A percentile compares a stretch with the other conserved stretches of the same genome.
These are phyloP conservation scores for Tylopilus plumbeoviolaceoides DNA, from an alignment of 768 basidiomycete genomes.

Conservation along the genomic window DNA sequence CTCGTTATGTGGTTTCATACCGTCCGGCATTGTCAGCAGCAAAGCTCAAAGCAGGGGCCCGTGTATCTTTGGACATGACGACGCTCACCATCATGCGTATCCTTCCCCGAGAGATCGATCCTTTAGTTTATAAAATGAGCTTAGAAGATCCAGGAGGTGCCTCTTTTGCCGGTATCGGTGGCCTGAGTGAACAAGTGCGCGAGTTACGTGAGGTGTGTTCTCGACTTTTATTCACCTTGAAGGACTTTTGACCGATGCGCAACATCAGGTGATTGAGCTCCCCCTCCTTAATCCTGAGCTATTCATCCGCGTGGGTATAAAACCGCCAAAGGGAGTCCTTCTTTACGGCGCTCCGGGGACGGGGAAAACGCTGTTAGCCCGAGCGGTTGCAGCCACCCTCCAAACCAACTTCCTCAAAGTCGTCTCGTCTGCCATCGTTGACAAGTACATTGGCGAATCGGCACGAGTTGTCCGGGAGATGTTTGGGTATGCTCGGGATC, in stretches of 20 bases:
- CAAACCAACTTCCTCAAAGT: conserved; percentile 98
- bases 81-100: conserved; percentile 99
- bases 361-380: conserved; percentile 91
- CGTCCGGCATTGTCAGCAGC: conserved; percentile 86
- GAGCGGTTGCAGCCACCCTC: conserved; percentile 93
- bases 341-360: conserved; percentile 97
- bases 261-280: conserved; percentile 82
- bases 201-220: conserved; percentile 84
- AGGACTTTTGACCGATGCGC: not conserved
- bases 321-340: conserved; percentile 92
- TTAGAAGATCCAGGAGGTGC: conserved; percentile 95
- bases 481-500: conserved; percentile 97
- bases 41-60: conserved; percentile 90
- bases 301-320: conserved; percentile 94
- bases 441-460: conserved; percentile 98
- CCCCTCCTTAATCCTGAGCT: conserved; percentile 92
- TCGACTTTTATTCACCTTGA: not conserved
- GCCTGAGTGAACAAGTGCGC: conserved; percentile 91
- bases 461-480: conserved; percentile 96
- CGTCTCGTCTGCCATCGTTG: conserved; percentile 95
- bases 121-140: conserved; percentile 99
- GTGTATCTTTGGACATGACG: conserved; percentile 99
- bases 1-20: conserved; percentile 97
- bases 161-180: conserved; percentile 95
- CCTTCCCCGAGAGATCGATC: conserved; percentile 95